Conservation (phyloP, 805 yeast species). For the Candida sanyiensis region DNA sequence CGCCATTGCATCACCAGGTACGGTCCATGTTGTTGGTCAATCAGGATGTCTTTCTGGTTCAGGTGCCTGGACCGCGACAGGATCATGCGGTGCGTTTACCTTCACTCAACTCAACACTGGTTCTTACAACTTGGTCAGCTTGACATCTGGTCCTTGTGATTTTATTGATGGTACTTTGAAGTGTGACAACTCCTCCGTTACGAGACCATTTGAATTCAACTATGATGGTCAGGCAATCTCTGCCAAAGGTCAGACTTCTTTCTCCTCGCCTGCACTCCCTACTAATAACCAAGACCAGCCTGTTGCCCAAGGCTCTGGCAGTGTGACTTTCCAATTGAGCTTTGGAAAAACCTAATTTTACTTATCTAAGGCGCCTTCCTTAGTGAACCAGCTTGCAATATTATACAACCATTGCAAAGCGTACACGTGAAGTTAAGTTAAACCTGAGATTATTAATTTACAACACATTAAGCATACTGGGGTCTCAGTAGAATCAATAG, state of each 20-base stretch:
- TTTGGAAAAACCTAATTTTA: too few relatives aligned
- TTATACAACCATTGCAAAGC: too few relatives aligned
- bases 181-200: slow-evolving; percentile 55
- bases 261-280: slow-evolving; percentile 3
- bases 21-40: slow-evolving; percentile 42
- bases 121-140: slow-evolving; percentile 49
- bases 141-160: slow-evolving; percentile 70
- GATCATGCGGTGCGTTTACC: slow-evolving; percentile 74
- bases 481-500: too few relatives aligned
- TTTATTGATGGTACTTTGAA: slow-evolving; percentile 26
- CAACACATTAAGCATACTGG: too few relatives aligned
- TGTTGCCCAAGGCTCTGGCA: slow-evolving; percentile 1
- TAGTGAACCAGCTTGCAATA: too few relatives aligned
- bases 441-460: too few relatives aligned
- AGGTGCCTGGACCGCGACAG: slow-evolving; percentile 78
- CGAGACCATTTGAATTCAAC: slow-evolving; percentile 29
- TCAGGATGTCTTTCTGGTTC: slow-evolving; percentile 71
- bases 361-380: too few relatives aligned
- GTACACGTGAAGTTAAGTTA: too few relatives aligned
- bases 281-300: background rate
- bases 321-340: background rate
- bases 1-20: slow-evolving; percentile 25
- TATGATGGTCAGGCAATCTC: slow-evolving; percentile 4
- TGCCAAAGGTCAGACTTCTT: slow-evolving; percentile 2
- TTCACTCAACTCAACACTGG: slow-evolving; percentile 36